Evolutionary conservation across 495 filamentous ascomycete genomes (phyloP).

Genomic region (Aspergillus carlsbadensis): DNA sequence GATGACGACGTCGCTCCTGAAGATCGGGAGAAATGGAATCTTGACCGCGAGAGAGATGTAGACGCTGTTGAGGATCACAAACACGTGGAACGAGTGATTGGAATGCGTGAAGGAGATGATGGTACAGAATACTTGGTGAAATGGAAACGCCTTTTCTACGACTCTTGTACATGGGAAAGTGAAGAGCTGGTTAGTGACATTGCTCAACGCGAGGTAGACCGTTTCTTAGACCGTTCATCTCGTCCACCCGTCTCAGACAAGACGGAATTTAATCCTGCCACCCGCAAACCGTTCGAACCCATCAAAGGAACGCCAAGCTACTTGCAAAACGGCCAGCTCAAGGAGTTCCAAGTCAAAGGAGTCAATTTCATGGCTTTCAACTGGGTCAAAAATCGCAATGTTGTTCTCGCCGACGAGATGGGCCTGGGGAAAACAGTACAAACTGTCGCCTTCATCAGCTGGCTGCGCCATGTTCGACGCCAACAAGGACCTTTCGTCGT

Average conservation of each 20-base stretch:
- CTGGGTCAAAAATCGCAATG: slow-evolving; percentile 88
- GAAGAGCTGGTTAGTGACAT: slow-evolving; percentile 70
- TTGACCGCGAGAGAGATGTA: slow-evolving; percentile 82
- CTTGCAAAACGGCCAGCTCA: slow-evolving; percentile 78
- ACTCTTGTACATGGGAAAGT: slow-evolving; percentile 92
- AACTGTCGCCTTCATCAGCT: slow-evolving; percentile 94
- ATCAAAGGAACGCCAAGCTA: slow-evolving; percentile 81
- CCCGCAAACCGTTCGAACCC: slow-evolving; percentile 66
- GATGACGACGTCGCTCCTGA: slow-evolving; percentile 76
- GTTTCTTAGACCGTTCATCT: slow-evolving; percentile 77
- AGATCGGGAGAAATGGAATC: slow-evolving; percentile 84
- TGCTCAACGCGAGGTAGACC: slow-evolving; percentile 84
- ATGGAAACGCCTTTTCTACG: slow-evolving; percentile 85
- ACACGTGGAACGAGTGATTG: slow-evolving; percentile 89
- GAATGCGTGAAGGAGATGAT: slow-evolving; percentile 69
- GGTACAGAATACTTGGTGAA: slow-evolving; percentile 86
- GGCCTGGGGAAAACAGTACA: slow-evolving; percentile 98
- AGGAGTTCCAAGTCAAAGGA: slow-evolving; percentile 92
- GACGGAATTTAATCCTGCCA: slow-evolving; percentile 69
- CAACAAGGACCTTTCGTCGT: slow-evolving; percentile 96
- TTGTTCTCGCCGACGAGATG: slow-evolving; percentile 98
- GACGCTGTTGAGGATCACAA: slow-evolving; percentile 84
- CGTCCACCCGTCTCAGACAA: slow-evolving; percentile 73
- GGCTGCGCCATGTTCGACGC: slow-evolving; percentile 86
- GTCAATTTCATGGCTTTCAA: slow-evolving; percentile 93